Evolutionary conservation across 192 early-diverging fungal species (phyloP).

Genomic region (Kickxella alabastrina): DNA sequence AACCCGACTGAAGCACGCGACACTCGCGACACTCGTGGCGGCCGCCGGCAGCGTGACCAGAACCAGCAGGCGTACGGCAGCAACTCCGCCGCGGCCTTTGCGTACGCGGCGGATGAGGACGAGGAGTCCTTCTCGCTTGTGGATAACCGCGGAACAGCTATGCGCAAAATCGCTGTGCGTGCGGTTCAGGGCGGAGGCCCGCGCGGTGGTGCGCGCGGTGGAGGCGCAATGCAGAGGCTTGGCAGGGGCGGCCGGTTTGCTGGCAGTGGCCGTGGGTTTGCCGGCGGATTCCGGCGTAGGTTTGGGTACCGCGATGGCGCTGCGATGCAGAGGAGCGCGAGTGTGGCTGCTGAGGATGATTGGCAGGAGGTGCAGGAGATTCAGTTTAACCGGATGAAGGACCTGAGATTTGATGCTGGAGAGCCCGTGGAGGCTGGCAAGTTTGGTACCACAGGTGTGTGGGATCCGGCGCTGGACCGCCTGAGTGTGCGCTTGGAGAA

Average conservation of each 20-base stretch:
- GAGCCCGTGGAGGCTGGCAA: slow-evolving; percentile 79
- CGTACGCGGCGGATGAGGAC: slow-evolving; percentile 85
- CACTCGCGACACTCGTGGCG: slow-evolving; percentile 47
- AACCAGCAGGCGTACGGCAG: slow-evolving; percentile 79
- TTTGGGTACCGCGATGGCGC: slow-evolving; percentile 44
- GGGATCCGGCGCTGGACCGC: slow-evolving; percentile 83
- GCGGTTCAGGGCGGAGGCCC: slow-evolving; percentile 26
- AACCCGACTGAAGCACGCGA: slow-evolving; percentile 62
- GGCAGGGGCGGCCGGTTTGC: slow-evolving; percentile 23
- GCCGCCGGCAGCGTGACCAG: slow-evolving; percentile 43
- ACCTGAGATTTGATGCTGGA: slow-evolving; percentile 74
- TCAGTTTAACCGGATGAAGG: slow-evolving; percentile 83
- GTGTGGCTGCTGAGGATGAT: slow-evolving; percentile 78
- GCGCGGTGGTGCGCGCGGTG: slow-evolving; percentile 43
- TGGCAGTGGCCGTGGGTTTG: slow-evolving; percentile 45
- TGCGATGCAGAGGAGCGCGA: slow-evolving; percentile 76
- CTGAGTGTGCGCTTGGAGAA: slow-evolving; percentile 76
- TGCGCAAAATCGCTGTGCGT: slow-evolving; percentile 27
- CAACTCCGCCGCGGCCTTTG: slow-evolving; percentile 78
- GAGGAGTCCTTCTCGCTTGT: slow-evolving; percentile 94
- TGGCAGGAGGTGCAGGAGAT: slow-evolving; percentile 95
- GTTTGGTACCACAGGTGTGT: slow-evolving; percentile 70
- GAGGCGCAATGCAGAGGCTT: slow-evolving; percentile 22
- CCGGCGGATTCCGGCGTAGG: slow-evolving; percentile 43
- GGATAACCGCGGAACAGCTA: slow-evolving; percentile 31